Evolutionary conservation across 163 green algal species (phyloP).

Genomic region (Botryococcus braunii): DNA sequence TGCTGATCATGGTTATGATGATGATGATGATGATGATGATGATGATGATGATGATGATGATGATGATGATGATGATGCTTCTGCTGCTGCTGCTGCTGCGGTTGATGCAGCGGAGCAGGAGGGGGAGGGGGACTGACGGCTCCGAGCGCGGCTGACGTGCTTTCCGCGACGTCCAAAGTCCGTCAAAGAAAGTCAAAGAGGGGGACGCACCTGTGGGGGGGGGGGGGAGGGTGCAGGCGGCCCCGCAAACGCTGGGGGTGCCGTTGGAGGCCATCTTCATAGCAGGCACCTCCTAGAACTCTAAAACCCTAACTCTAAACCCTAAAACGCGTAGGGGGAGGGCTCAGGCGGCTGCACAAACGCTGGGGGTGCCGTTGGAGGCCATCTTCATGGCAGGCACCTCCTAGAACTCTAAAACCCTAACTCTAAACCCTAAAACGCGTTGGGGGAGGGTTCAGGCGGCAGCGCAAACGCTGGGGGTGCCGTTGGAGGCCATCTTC

Average conservation of each 20-base stretch:
- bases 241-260: slow-evolving; percentile 65
- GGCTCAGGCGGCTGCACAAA: slow-evolving; percentile 62
- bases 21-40: too few relatives aligned
- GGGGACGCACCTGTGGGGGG: too few relatives aligned
- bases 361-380: slow-evolving; percentile 61
- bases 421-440: neutral
- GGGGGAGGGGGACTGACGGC: too few relatives aligned
- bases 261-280: slow-evolving; percentile 75
- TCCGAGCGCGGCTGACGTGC: too few relatives aligned
- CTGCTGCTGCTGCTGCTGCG: too few relatives aligned
- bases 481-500: slow-evolving; percentile 73
- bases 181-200: too few relatives aligned
- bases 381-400: slow-evolving; percentile 86
- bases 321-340: neutral
- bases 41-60: too few relatives aligned
- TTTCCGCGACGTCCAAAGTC: too few relatives aligned
- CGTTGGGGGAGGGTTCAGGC: slow-evolving; percentile 43
- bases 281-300: slow-evolving; percentile 74
- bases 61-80: too few relatives aligned
- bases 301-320: neutral
- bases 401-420: neutral
- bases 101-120: too few relatives aligned
- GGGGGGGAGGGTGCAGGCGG: slow-evolving; percentile 41
- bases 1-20: too few relatives aligned
- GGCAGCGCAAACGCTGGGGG: slow-evolving; percentile 63